phyloP scores from a whole-genome alignment of 2,329 filamentous ascomycete species.

The Biscogniauxia marginata region DNA sequence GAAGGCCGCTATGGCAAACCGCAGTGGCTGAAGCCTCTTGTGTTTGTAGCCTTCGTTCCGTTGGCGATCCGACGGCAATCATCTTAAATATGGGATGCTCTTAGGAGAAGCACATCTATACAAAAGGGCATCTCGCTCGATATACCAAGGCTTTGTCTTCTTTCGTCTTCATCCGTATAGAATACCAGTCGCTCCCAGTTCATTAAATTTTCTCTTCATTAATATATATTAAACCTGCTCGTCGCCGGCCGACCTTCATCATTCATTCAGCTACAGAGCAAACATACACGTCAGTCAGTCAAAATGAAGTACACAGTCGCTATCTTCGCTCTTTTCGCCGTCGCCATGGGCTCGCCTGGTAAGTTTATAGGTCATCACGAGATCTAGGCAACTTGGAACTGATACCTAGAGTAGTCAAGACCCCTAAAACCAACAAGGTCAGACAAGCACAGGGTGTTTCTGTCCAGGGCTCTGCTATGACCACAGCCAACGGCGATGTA shows the following conservation, averaged over 20 bases:
- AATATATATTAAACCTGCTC: constrained; percentile 36
- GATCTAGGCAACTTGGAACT: constrained; percentile 2
- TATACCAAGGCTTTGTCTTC: constrained; percentile 12
- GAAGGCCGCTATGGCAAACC: constrained; percentile 22
- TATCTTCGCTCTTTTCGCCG: constrained; percentile 46
- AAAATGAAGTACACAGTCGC: constrained; percentile 55
- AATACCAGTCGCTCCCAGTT: constrained; percentile 21
- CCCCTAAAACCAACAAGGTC: constrained; percentile 31
- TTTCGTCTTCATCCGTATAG: constrained; percentile 26
- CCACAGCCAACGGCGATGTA: constrained; percentile 43
- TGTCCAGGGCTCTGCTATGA: constrained; percentile 46
- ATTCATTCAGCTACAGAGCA: constrained; percentile 27
- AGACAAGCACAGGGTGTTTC: constrained; percentile 27
- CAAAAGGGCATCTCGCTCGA: constrained; percentile 23
- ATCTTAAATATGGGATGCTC: background rate
- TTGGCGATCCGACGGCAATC: constrained; percentile 4
- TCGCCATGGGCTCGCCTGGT: constrained; percentile 43
- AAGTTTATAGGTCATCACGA: constrained; percentile 12
- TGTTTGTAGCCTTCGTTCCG: constrained; percentile 10
- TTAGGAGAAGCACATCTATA: constrained; percentile 15
- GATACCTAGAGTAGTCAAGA: constrained; percentile 28
- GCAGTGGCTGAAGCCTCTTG: constrained; percentile 9
- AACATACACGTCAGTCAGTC: constrained; percentile 30
- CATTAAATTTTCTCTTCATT: constrained; percentile 25
- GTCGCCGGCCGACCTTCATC: constrained; percentile 53